Evolutionary conservation across 306 rosid species (phyloP).

Genomic region (Senna siamea): DNA sequence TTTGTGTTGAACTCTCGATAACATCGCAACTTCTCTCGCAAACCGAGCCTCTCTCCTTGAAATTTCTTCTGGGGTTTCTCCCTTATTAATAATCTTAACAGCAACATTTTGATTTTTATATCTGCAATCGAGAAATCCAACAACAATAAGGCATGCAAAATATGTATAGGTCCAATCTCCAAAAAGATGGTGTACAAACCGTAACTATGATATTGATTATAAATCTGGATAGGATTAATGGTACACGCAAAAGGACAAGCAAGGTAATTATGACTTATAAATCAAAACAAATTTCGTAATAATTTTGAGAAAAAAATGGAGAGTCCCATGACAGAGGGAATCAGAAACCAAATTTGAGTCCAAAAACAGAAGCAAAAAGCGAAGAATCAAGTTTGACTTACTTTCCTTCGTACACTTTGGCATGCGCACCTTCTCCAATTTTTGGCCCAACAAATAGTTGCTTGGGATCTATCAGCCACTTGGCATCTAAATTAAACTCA

Average conservation of each 20-base stretch:
- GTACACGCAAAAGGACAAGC: too few species aligned
- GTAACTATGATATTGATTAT: not conserved
- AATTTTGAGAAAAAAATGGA: not conserved
- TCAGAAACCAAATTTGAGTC: conserved; percentile 37
- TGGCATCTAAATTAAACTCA: conserved; percentile 68
- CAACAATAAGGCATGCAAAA: conserved; percentile 25
- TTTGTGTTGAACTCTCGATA: conserved; percentile 88
- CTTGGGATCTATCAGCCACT: conserved; percentile 90
- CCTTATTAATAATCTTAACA: conserved; percentile 56
- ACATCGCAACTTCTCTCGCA: conserved; percentile 85
- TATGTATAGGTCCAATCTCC: conserved; percentile 1
- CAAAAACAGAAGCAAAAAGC: conserved; percentile 19
- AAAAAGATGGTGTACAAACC: conserved; percentile 1
- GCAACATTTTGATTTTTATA: conserved; percentile 56
- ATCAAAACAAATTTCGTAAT: conserved; percentile 14
- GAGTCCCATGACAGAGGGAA: not conserved
- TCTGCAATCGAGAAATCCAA: conserved; percentile 43
- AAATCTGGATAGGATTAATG: conserved; percentile 10
- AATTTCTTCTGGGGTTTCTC: conserved; percentile 55
- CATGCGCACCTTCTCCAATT: conserved; percentile 96
- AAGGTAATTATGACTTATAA: not conserved
- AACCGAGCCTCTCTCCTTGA: conserved; percentile 75
- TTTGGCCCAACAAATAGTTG: conserved; percentile 89
- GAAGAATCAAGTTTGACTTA: conserved; percentile 60
- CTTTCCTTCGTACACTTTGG: conserved; percentile 97